These are phyloP conservation scores for Brettanomyces bruxellensis DNA, from an alignment of 805 yeast species.

Conservation along the genomic window DNA sequence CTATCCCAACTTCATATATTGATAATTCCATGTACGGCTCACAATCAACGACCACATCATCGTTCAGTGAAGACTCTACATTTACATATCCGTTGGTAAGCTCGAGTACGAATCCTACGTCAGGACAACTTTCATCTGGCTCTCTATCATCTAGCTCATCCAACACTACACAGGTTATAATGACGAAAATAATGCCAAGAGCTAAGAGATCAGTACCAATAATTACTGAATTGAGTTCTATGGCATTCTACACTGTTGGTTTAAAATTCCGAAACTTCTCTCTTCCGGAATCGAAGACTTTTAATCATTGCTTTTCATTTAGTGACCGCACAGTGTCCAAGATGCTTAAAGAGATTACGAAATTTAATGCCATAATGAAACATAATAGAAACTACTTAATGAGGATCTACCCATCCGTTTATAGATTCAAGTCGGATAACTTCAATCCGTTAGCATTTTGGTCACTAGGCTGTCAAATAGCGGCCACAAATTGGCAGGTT, in stretches of 20 bases:
- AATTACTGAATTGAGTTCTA: conserved; percentile 37
- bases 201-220: conserved; percentile 18
- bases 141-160: not conserved
- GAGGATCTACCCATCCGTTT: conserved; percentile 82
- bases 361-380: conserved; percentile 48
- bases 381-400: conserved; percentile 71
- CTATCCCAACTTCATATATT: conserved; percentile 12
- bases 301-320: conserved; percentile 79
- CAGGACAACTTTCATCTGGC: not conserved
- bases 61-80: conserved; percentile 7
- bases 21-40: conserved; percentile 10
- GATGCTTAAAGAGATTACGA: conserved; percentile 54
- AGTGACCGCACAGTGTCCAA: conserved; percentile 62
- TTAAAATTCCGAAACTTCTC: conserved; percentile 74
- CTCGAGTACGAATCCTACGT: not conserved
- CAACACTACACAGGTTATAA: conserved; percentile 5
- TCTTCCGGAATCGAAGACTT: conserved; percentile 73
- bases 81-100: not conserved
- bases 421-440: conserved; percentile 69
- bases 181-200: conserved; percentile 15
- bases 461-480: conserved; percentile 87
- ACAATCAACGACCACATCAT: conserved; percentile 23
- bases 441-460: conserved; percentile 75
- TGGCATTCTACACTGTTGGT: conserved; percentile 72
- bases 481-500: conserved; percentile 95